phyloP scores from a whole-genome alignment of 768 basidiomycete genomes.

The Boletus vinaceobasis region DNA sequence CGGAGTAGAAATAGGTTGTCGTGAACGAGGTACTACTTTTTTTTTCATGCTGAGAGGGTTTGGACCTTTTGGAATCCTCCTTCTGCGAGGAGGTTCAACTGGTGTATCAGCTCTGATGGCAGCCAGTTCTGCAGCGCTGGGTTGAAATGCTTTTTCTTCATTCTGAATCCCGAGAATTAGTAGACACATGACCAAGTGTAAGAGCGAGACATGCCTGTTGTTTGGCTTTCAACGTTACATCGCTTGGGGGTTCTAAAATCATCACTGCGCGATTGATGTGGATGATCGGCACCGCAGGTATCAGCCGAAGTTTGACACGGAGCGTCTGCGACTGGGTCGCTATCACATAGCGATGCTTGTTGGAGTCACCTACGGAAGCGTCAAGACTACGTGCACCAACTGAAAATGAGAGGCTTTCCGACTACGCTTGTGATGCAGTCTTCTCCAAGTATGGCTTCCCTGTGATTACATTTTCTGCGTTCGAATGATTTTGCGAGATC shows the following conservation, averaged over 20 bases:
- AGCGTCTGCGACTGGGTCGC: conserved; percentile 80
- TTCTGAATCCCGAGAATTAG: conserved; percentile 38
- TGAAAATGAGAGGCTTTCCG: conserved; percentile 42
- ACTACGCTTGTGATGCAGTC: conserved; percentile 82
- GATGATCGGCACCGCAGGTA: conserved; percentile 86
- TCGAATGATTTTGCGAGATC: conserved; percentile 94
- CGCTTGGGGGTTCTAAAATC: conserved; percentile 88
- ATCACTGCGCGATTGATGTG: conserved; percentile 92
- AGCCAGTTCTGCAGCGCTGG: conserved; percentile 46
- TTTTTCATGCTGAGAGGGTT: conserved; percentile 94
- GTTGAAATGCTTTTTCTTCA: conserved; percentile 59
- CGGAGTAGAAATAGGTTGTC: background rate
- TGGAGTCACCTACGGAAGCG: conserved; percentile 56
- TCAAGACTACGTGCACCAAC: conserved; percentile 5
- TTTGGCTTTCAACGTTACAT: conserved; percentile 70
- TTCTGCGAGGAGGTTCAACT: conserved; percentile 47
- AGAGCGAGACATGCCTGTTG: conserved; percentile 41
- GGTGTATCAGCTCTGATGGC: conserved; percentile 35
- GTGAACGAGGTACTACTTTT: conserved; percentile 45
- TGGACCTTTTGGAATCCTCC: conserved; percentile 76
- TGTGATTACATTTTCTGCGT: conserved; percentile 91
- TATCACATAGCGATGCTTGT: conserved; percentile 90
- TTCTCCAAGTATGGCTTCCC: conserved; percentile 77
- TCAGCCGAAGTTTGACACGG: conserved; percentile 59
- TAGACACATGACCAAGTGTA: background rate